phyloP scores from a whole-genome alignment of 1,284 basidiomycete genomes.

The Amylostereum areolatum region DNA sequence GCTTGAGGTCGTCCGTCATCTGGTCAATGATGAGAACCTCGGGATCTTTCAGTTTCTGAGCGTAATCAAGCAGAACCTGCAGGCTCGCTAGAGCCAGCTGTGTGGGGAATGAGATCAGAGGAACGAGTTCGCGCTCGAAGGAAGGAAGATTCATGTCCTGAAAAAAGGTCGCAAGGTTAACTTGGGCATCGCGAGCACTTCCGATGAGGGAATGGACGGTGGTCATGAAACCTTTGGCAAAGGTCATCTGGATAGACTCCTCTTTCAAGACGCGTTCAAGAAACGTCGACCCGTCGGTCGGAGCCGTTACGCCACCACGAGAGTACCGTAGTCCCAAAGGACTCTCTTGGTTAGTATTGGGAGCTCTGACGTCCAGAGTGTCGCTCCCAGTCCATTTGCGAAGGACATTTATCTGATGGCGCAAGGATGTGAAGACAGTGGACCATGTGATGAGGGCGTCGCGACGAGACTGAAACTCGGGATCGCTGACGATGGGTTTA shows the following conservation, averaged over 20 bases:
- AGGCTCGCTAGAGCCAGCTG: slow-evolving; percentile 90
- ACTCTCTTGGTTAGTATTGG: slow-evolving; percentile 58
- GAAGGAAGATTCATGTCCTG: slow-evolving; percentile 85
- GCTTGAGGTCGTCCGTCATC: slow-evolving; percentile 89
- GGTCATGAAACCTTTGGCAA: slow-evolving; percentile 89
- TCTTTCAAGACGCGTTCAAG: slow-evolving; percentile 95
- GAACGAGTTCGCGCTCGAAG: slow-evolving; percentile 89
- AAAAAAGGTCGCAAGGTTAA: slow-evolving; percentile 72
- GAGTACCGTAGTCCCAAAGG: slow-evolving; percentile 32
- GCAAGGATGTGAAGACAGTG: slow-evolving; percentile 73
- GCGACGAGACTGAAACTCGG: slow-evolving; percentile 69
- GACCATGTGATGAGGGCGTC: slow-evolving; percentile 90
- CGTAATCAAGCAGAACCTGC: slow-evolving; percentile 86
- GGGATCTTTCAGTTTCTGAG: slow-evolving; percentile 85
- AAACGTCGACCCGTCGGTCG: slow-evolving; percentile 68
- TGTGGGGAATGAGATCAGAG: slow-evolving; percentile 93
- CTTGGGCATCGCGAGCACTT: slow-evolving; percentile 84
- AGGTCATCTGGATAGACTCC: slow-evolving; percentile 89
- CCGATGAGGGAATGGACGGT: slow-evolving; percentile 85
- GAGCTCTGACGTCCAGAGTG: slow-evolving; percentile 81
- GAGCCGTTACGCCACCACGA: slow-evolving; percentile 14
- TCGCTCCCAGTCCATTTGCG: slow-evolving; percentile 91
- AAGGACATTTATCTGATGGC: slow-evolving; percentile 72
- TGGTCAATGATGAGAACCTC: slow-evolving; percentile 92
- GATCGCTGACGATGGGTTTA: slow-evolving; percentile 64